Evolutionary conservation across 2,329 filamentous ascomycete genomes (phyloP).

Genomic region (Diaporthe ampelina): DNA sequence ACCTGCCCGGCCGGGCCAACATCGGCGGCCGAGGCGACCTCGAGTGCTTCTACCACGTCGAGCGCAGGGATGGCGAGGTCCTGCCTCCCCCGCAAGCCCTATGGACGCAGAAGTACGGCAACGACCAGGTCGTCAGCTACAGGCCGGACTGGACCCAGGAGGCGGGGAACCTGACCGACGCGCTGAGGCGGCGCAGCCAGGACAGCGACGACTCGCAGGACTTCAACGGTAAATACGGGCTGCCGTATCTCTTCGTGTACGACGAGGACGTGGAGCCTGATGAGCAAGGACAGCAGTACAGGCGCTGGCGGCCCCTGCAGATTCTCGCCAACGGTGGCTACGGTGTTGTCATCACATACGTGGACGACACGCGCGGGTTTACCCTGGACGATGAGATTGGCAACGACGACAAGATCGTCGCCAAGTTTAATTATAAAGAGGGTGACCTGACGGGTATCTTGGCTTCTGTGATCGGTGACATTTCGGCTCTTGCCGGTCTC

Average conservation of each 20-base stretch:
- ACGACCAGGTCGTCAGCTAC: not conserved
- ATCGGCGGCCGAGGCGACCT: not conserved
- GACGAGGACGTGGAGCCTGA: not conserved
- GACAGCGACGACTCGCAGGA: not conserved
- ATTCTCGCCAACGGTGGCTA: slow-evolving; percentile 17
- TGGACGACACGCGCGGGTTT: not conserved
- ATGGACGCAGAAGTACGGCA: slow-evolving; percentile 15
- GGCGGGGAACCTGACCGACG: not conserved
- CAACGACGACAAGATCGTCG: not conserved
- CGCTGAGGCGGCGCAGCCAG: not conserved
- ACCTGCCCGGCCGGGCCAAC: slow-evolving; percentile 4
- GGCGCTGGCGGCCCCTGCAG: slow-evolving; percentile 9
- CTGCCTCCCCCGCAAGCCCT: slow-evolving; percentile 1
- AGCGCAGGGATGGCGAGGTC: not conserved
- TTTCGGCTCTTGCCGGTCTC: too few species aligned
- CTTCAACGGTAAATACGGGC: not conserved
- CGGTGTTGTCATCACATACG: slow-evolving; percentile 13
- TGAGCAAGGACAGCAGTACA: not conserved
- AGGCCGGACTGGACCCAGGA: not conserved
- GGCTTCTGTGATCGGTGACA: not conserved
- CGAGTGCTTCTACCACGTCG: not conserved
- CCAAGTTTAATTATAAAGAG: not conserved
- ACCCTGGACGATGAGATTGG: not conserved
- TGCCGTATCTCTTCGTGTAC: slow-evolving; percentile 3
- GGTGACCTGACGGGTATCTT: not conserved